Conservation (phyloP, 305 asterid genomes). For the Fraxinus albicans region DNA sequence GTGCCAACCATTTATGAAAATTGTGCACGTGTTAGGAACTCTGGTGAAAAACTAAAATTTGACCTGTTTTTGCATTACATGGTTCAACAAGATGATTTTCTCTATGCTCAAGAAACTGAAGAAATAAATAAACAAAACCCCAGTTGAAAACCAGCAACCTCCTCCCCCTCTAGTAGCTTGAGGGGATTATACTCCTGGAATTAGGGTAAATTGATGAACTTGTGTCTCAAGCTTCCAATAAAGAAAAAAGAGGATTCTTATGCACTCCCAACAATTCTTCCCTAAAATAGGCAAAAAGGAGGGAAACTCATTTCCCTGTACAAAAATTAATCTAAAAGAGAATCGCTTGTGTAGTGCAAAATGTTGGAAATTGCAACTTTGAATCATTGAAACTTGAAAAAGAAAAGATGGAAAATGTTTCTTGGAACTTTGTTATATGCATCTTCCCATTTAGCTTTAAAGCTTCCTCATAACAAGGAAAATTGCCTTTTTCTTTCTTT, state of each 20-base stretch:
- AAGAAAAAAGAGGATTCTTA: not conserved
- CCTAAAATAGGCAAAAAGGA: not conserved
- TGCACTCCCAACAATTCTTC: not conserved
- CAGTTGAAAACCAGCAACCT: not conserved
- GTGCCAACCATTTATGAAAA: not conserved
- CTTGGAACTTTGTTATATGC: not conserved
- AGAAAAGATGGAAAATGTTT: not conserved
- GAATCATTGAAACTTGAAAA: constrained; percentile 4
- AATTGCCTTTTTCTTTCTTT: too few species aligned
- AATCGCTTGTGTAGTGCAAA: not conserved
- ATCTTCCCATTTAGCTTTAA: not conserved
- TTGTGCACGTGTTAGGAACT: not conserved
- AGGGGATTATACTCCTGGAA: not conserved
- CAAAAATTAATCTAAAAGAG: not conserved
- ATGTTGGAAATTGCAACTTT: not conserved
- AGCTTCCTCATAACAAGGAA: not conserved
- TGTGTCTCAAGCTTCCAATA: not conserved
- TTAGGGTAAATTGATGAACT: not conserved
- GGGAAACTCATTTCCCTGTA: not conserved
- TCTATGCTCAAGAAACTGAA: not conserved
- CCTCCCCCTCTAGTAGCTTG: not conserved
- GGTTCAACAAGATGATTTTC: not conserved
- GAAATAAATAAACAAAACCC: not conserved
- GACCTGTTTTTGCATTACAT: not conserved
- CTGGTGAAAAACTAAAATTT: not conserved